These are phyloP conservation scores for Globisporangium megalacanthum DNA, from an alignment of 352 stramenopile species.

Conservation along the genomic window DNA sequence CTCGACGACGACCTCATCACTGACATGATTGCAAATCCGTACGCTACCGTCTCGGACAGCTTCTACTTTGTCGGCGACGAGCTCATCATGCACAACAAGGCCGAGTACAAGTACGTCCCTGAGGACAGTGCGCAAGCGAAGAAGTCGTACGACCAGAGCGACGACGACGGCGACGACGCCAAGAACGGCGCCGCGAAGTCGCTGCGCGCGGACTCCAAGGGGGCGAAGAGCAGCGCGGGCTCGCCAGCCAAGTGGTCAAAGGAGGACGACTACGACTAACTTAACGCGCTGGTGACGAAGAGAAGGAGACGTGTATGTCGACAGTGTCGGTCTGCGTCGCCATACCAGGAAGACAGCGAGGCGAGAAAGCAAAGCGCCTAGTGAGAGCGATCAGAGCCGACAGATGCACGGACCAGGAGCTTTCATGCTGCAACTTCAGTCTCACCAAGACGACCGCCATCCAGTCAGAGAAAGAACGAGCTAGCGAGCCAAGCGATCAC, in stretches of 20 bases:
- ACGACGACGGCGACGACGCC: constrained; percentile 63
- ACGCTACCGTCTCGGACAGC: constrained; percentile 92
- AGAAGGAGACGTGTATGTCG: not conserved
- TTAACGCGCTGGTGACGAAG: not conserved
- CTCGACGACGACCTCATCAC: constrained; percentile 92
- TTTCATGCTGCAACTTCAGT: too few species aligned
- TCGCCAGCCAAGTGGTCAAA: constrained; percentile 83
- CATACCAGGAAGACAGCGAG: too few species aligned
- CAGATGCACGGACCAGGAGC: too few species aligned
- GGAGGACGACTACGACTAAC: constrained; percentile 88
- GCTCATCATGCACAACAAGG: constrained; percentile 96
- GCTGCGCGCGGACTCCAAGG: constrained; percentile 52
- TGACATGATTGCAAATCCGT: constrained; percentile 93
- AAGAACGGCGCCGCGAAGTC: constrained; percentile 40
- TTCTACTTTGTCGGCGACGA: constrained; percentile 97
- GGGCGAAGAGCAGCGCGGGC: constrained; percentile 21
- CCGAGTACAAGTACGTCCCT: constrained; percentile 92
- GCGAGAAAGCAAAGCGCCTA: too few species aligned
- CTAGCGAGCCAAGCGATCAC: too few species aligned
- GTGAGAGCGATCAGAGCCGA: too few species aligned
- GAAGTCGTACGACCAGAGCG: constrained; percentile 86
- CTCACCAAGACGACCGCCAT: too few species aligned
- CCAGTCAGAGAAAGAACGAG: too few species aligned
- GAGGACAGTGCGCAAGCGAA: constrained; percentile 89
- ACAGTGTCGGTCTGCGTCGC: too few species aligned